Evolutionary conservation across 768 basidiomycete species (phyloP).

Genomic region (Austroboletus festivus): DNA sequence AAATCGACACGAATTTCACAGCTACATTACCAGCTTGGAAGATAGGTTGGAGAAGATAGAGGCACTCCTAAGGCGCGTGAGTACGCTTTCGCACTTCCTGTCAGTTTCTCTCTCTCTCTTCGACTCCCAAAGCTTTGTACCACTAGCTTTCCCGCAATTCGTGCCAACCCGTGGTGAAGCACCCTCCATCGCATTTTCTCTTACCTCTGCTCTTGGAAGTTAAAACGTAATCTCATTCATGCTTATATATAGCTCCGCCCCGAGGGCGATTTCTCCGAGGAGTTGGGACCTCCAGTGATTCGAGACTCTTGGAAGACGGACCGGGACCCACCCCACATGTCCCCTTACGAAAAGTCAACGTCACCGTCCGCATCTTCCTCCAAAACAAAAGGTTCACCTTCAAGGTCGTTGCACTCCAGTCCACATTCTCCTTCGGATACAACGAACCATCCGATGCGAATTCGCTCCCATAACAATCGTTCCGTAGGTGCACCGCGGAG

Average conservation of each 20-base stretch:
- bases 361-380: constrained; percentile 18
- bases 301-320: constrained; percentile 62
- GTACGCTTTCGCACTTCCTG: constrained; percentile 9
- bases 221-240: constrained; percentile 8
- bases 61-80: constrained; percentile 49
- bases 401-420: constrained; percentile 7
- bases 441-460: constrained; percentile 3
- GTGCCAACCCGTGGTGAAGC: background rate
- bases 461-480: constrained; percentile 8
- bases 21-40: constrained; percentile 58
- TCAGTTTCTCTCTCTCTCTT: background rate
- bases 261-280: constrained; percentile 55
- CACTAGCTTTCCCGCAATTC: background rate
- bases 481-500: constrained; percentile 24
- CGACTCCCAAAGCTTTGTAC: background rate
- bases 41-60: constrained; percentile 58
- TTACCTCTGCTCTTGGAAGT: background rate
- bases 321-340: constrained; percentile 13
- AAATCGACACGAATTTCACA: constrained; percentile 19
- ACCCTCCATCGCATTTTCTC: background rate
- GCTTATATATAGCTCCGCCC: constrained; percentile 51
- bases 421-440: constrained; percentile 5
- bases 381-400: constrained; percentile 12
- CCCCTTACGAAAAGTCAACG: constrained; percentile 22
- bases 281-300: constrained; percentile 59